Conservation (phyloP, 352 stramenopile species). For the Phytopythium aichiense region DNA sequence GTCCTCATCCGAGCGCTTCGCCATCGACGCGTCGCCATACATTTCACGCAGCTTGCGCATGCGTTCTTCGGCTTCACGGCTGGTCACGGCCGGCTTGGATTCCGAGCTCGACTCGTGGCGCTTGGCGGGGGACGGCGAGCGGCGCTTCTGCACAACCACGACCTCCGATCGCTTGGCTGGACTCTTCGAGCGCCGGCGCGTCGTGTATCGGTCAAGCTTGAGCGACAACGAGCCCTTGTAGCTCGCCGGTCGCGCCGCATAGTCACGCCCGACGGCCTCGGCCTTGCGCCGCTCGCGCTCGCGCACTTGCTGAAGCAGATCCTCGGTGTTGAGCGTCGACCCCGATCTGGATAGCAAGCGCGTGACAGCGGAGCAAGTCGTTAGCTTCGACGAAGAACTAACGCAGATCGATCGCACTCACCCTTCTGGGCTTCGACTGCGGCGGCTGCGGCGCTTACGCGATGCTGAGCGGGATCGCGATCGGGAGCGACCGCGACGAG, state of each 20-base stretch:
- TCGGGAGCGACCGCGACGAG: slow-evolving; percentile 28
- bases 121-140: slow-evolving; percentile 21
- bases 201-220: slow-evolving; percentile 88
- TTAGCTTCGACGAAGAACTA: slow-evolving; percentile 5
- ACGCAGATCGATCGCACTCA: slow-evolving; percentile 1
- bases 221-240: slow-evolving; percentile 93
- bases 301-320: slow-evolving; percentile 91
- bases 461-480: slow-evolving; percentile 32
- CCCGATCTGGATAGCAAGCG: slow-evolving; percentile 8
- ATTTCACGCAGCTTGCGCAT: slow-evolving; percentile 65
- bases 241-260: slow-evolving; percentile 83
- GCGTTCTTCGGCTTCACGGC: slow-evolving; percentile 52
- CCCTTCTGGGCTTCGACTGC: slow-evolving; percentile 17
- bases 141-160: slow-evolving; percentile 28
- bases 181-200: slow-evolving; percentile 58
- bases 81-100: not conserved
- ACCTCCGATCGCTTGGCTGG: slow-evolving; percentile 56
- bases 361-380: not conserved
- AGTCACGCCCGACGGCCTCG: slow-evolving; percentile 86
- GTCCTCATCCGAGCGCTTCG: slow-evolving; percentile 6
- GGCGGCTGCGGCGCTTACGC: slow-evolving; percentile 27
- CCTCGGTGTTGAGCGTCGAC: slow-evolving; percentile 38
- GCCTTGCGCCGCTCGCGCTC: slow-evolving; percentile 89
- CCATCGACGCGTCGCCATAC: slow-evolving; percentile 78
- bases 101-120: slow-evolving; percentile 4